Conservation (phyloP, 768 basidiomycete genomes). For the Pilatotrama ljubarskyi region DNA sequence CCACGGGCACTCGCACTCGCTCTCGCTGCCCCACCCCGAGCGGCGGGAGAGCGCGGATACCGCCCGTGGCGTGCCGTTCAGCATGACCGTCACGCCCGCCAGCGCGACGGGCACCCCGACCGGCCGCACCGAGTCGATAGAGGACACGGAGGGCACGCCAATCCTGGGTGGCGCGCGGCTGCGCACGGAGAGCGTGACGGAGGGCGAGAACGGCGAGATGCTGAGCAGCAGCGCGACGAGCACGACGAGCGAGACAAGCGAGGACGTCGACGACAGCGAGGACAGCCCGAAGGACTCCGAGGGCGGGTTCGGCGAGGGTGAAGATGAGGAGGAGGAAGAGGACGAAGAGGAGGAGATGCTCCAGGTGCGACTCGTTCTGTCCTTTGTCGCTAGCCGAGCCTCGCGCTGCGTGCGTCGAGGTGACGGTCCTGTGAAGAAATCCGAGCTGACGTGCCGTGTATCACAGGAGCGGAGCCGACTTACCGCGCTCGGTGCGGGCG, state of each 20-base stretch:
- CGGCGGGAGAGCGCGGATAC: constrained; percentile 29
- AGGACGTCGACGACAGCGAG: constrained; percentile 33
- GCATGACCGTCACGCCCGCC: not conserved
- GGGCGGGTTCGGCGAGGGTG: constrained; percentile 32
- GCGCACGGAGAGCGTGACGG: constrained; percentile 11
- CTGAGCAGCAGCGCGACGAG: constrained; percentile 21
- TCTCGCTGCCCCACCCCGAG: constrained; percentile 15
- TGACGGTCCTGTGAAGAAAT: constrained; percentile 1
- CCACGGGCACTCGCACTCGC: constrained; percentile 13
- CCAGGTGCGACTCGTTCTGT: constrained; percentile 26
- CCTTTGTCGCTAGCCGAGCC: constrained; percentile 4
- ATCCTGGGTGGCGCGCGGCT: constrained; percentile 1
- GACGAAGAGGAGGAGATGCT: constrained; percentile 28
- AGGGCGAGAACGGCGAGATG: constrained; percentile 17
- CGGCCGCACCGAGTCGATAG: not conserved
- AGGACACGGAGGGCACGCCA: not conserved
- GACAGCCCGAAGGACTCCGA: constrained; percentile 25
- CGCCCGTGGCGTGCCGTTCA: constrained; percentile 21
- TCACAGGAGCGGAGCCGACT: constrained; percentile 18
- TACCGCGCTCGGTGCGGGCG: constrained; percentile 41
- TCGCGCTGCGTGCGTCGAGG: constrained; percentile 1
- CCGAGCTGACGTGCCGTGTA: constrained; percentile 1
- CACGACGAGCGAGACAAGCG: constrained; percentile 29
- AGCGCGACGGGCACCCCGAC: not conserved
- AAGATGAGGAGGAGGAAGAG: constrained; percentile 26